phyloP scores from a whole-genome alignment of 2,329 filamentous ascomycete species.

The Xylariaceae sp. region DNA sequence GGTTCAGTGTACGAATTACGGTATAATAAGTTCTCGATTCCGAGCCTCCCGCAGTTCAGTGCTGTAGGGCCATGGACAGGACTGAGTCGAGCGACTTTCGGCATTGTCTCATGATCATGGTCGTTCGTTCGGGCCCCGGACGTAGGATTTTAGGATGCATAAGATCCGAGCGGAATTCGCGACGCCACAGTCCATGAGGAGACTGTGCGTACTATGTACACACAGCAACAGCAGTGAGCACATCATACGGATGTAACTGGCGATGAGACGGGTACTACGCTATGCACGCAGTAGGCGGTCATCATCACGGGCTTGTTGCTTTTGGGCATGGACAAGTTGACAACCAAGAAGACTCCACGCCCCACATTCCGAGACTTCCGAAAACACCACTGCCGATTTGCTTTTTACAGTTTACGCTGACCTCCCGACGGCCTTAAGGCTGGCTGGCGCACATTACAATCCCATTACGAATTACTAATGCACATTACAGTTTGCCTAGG shows the following conservation, averaged over 20 bases:
- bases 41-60: background rate
- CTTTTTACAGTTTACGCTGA: background rate
- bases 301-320: background rate
- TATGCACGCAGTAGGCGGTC: background rate
- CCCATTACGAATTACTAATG: too few relatives aligned
- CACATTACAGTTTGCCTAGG: too few relatives aligned
- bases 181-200: background rate
- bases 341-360: background rate
- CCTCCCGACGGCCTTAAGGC: too few relatives aligned
- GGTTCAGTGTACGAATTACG: too few relatives aligned
- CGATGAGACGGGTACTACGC: too few relatives aligned
- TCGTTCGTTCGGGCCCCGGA: too few relatives aligned
- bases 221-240: too few relatives aligned
- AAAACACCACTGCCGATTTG: slow-evolving; percentile 6
- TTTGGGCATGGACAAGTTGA: background rate
- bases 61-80: background rate
- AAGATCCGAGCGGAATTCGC: background rate
- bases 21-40: background rate
- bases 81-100: too few relatives aligned
- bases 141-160: too few relatives aligned
- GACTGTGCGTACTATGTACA: background rate
- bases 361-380: slow-evolving; percentile 22
- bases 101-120: too few relatives aligned
- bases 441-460: too few relatives aligned
- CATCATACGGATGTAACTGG: background rate